Evolutionary conservation across 2,329 filamentous ascomycete genomes (phyloP).

Genomic region (Cercospora canescens): DNA sequence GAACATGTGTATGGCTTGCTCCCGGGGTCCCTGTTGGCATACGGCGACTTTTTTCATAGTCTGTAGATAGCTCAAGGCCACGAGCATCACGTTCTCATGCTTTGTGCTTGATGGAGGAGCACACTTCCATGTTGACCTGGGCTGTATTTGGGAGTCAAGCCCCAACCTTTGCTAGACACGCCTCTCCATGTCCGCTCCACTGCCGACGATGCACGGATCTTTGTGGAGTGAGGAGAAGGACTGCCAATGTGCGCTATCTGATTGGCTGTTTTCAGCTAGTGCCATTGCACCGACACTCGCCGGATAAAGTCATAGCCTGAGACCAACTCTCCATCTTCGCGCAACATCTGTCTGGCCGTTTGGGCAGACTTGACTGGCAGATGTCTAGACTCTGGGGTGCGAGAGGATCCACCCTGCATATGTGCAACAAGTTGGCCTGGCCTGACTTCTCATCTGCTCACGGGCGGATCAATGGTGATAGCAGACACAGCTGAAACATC

Average conservation of each 20-base stretch:
- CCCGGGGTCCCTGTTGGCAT: background rate
- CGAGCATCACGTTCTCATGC: background rate
- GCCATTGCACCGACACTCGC: background rate
- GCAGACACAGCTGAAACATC: background rate
- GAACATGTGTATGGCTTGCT: background rate
- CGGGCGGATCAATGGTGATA: background rate
- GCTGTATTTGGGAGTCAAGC: background rate
- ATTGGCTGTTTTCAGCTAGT: background rate
- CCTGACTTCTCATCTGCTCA: slow-evolving; percentile 9
- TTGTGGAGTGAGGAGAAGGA: background rate
- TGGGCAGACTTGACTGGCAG: background rate
- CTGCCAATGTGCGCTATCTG: background rate
- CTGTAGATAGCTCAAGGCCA: background rate
- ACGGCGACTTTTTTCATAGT: background rate
- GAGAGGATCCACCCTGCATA: background rate
- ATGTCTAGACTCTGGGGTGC: slow-evolving; percentile 6
- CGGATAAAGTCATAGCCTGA: slow-evolving; percentile 2
- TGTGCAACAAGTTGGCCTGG: background rate
- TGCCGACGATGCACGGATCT: background rate
- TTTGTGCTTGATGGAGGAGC: background rate
- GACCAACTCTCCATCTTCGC: background rate
- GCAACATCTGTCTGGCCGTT: background rate
- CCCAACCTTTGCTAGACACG: background rate
- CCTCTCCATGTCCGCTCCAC: background rate
- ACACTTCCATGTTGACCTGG: background rate